Conservation (phyloP, 2,329 filamentous ascomycete genomes). For the Fusarium sp. region DNA sequence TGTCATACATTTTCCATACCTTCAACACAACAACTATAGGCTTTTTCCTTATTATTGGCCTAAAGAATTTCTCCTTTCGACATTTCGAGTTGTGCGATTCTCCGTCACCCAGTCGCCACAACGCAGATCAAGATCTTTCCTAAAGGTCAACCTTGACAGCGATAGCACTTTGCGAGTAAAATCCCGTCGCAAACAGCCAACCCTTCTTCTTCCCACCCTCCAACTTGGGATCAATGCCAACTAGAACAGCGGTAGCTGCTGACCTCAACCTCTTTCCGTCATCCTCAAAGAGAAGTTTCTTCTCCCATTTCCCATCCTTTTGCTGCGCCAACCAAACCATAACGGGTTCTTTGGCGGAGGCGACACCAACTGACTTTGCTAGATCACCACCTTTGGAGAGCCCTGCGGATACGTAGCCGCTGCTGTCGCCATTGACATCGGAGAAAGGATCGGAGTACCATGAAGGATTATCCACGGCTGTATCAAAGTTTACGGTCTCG, state of each 20-base stretch:
- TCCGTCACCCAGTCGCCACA: neutral
- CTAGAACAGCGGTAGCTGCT: constrained; percentile 64
- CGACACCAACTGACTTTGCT: constrained; percentile 46
- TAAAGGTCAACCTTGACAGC: constrained; percentile 65
- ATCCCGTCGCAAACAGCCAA: constrained; percentile 70
- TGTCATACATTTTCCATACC: neutral
- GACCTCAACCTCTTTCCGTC: constrained; percentile 64
- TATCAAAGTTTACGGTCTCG: constrained; percentile 56
- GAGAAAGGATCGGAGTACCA: constrained; percentile 68
- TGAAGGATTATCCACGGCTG: constrained; percentile 67
- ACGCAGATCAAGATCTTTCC: fast-evolving
- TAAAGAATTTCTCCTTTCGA: neutral
- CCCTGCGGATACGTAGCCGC: constrained; percentile 66
- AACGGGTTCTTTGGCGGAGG: constrained; percentile 55
- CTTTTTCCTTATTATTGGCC: neutral
- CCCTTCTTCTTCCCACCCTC: constrained; percentile 61
- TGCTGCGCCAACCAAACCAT: constrained; percentile 59
- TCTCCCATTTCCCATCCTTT: constrained; percentile 54
- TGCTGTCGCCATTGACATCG: constrained; percentile 54
- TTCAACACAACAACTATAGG: neutral
- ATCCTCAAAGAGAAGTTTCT: constrained; percentile 67
- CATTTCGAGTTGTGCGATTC: neutral
- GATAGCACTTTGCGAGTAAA: constrained; percentile 61
- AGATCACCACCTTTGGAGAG: constrained; percentile 58
- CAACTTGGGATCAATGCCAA: constrained; percentile 62